Conservation (phyloP, 208 protist genomes). For the Leptomonas pyrrhocoris region DNA sequence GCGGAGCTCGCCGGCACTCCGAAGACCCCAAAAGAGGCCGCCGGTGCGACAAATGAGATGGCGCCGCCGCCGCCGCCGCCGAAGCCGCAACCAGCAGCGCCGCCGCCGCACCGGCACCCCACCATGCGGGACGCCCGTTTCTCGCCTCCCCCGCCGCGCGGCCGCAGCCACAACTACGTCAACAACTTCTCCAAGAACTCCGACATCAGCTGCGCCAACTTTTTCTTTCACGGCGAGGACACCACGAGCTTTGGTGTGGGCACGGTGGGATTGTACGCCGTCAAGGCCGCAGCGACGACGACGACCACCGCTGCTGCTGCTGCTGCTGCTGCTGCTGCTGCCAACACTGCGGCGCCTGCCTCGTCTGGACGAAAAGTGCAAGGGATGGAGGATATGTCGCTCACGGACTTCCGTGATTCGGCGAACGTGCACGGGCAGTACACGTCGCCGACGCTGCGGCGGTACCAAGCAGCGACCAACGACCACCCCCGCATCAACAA, state of each 20-base stretch:
- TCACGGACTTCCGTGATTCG: background rate
- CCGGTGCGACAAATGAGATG: too few relatives aligned
- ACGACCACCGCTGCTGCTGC: background rate
- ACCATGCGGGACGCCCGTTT: too few relatives aligned
- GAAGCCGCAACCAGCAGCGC: background rate
- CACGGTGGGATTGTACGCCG: slow-evolving; percentile 56
- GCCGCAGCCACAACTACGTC: background rate
- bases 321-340: background rate
- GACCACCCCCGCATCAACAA: background rate
- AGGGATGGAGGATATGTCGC: background rate
- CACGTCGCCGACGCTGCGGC: background rate
- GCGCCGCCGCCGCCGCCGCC: background rate
- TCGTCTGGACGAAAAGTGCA: background rate
- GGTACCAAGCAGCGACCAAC: background rate
- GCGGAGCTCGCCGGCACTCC: too few relatives aligned
- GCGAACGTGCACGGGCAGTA: background rate
- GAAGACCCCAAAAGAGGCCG: too few relatives aligned
- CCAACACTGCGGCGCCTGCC: background rate
- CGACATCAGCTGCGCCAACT: slow-evolving; percentile 34
- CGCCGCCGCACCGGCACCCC: background rate
- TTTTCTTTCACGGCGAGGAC: slow-evolving; percentile 38
- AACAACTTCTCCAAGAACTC: slow-evolving; percentile 18
- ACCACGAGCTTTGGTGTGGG: slow-evolving; percentile 43
- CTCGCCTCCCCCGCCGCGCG: background rate
- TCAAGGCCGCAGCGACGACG: slow-evolving; percentile 12